phyloP scores from a whole-genome alignment of 768 basidiomycete genomes.

The Termitomyces sp. region DNA sequence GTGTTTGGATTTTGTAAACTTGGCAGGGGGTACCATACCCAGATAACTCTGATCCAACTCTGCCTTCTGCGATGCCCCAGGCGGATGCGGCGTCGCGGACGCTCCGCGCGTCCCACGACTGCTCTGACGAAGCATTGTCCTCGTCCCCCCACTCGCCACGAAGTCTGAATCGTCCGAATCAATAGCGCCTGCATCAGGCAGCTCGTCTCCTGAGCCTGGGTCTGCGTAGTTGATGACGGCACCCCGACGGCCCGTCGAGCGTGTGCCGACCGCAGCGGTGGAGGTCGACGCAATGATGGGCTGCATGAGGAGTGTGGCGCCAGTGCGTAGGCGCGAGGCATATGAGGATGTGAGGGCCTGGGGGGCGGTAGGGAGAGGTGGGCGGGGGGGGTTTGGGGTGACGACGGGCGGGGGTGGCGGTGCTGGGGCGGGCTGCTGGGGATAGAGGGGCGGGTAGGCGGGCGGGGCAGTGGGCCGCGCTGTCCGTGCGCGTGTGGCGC shows the following conservation, averaged over 20 bases:
- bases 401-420: conserved; percentile 24
- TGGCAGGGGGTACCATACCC: conserved; percentile 78
- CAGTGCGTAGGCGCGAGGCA: conserved; percentile 86
- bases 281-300: conserved; percentile 48
- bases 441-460: conserved; percentile 33
- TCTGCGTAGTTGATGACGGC: conserved; percentile 86
- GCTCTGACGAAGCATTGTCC: conserved; percentile 51
- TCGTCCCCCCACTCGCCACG: conserved; percentile 57
- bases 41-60: conserved; percentile 88
- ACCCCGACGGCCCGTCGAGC: conserved; percentile 55
- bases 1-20: conserved; percentile 63
- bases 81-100: conserved; percentile 33
- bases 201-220: conserved; percentile 78
- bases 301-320: conserved; percentile 86
- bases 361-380: conserved; percentile 52
- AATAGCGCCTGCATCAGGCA: conserved; percentile 75
- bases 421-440: conserved; percentile 23
- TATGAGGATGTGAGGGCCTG: conserved; percentile 86
- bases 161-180: conserved; percentile 88
- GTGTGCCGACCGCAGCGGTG: conserved; percentile 34
- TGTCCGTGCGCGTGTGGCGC: not conserved
- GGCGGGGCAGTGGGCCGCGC: conserved; percentile 34
- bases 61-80: conserved; percentile 39
- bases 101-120: conserved; percentile 39
- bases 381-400: conserved; percentile 47